These are phyloP conservation scores for Cystobasidium sp. DNA, from an alignment of 1,284 basidiomycete genomes.

Conservation along the genomic window DNA sequence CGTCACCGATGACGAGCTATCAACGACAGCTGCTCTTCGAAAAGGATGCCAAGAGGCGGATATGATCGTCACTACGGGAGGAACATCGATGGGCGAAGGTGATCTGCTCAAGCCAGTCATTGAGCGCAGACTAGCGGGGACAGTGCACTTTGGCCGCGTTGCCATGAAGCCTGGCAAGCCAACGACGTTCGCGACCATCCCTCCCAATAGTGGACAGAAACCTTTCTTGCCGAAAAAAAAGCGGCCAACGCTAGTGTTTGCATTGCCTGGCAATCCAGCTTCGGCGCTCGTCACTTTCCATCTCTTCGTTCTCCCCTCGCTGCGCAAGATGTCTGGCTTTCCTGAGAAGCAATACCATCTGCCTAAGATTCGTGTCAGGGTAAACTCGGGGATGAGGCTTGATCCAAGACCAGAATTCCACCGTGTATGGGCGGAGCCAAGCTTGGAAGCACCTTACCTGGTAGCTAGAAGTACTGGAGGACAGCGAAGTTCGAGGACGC, in stretches of 20 bases:
- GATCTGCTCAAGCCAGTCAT: slow-evolving; percentile 86
- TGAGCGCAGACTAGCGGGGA: slow-evolving; percentile 73
- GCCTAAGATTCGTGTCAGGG: slow-evolving; percentile 70
- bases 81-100: slow-evolving; percentile 85
- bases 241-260: slow-evolving; percentile 70
- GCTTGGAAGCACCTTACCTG: slow-evolving; percentile 60
- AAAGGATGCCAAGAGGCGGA: slow-evolving; percentile 69
- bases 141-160: slow-evolving; percentile 75
- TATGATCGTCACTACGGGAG: slow-evolving; percentile 79
- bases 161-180: slow-evolving; percentile 68
- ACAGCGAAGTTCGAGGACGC: slow-evolving; percentile 76
- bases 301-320: slow-evolving; percentile 78
- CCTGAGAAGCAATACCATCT: slow-evolving; percentile 64
- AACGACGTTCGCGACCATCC: slow-evolving; percentile 82
- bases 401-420: slow-evolving; percentile 82
- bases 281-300: slow-evolving; percentile 86
- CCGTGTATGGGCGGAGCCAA: slow-evolving; percentile 67
- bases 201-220: slow-evolving; percentile 50
- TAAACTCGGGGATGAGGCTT: slow-evolving; percentile 67
- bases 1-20: slow-evolving; percentile 68
- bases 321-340: slow-evolving; percentile 75
- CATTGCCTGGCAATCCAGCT: slow-evolving; percentile 85
- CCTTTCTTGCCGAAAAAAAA: slow-evolving; percentile 47
- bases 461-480: slow-evolving; percentile 79
- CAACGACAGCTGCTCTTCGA: slow-evolving; percentile 66